Conservation (phyloP, 2,329 filamentous ascomycete species). For the Ascochyta viciae-villosae region DNA sequence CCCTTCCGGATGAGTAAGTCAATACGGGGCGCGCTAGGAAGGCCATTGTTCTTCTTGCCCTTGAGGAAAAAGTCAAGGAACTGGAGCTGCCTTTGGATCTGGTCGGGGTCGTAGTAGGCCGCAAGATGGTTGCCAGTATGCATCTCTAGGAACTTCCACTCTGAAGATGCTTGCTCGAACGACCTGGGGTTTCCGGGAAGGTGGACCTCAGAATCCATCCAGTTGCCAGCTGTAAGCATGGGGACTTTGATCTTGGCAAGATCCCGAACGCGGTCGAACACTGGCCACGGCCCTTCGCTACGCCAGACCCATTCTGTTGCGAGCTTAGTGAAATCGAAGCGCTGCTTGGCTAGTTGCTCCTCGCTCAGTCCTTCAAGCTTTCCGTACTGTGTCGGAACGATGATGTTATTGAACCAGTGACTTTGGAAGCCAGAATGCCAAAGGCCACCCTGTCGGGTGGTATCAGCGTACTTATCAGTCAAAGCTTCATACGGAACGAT, state of each 20-base stretch:
- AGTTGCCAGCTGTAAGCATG: constrained; percentile 1
- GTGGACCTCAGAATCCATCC: constrained; percentile 6
- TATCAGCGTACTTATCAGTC: neutral
- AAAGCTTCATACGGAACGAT: neutral
- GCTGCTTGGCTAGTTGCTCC: neutral
- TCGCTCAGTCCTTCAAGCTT: neutral
- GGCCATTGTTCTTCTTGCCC: neutral
- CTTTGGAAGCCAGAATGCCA: constrained; percentile 3
- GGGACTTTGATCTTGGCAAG: constrained; percentile 1
- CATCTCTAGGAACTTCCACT: neutral
- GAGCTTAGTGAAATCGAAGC: neutral
- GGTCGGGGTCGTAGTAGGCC: neutral
- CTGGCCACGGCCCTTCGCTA: neutral
- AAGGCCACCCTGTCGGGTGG: neutral
- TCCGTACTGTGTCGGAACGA: neutral
- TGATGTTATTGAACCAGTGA: constrained; percentile 3
- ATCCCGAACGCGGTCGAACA: neutral
- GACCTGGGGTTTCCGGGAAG: neutral
- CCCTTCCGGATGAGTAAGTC: neutral
- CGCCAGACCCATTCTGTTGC: neutral
- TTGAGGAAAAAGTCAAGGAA: neutral
- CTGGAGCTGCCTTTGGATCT: neutral
- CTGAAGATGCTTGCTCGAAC: neutral
- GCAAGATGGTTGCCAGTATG: neutral
- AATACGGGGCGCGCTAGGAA: neutral